phyloP scores from a whole-genome alignment of 495 filamentous ascomycete species.

The Penicillium odoratum region DNA sequence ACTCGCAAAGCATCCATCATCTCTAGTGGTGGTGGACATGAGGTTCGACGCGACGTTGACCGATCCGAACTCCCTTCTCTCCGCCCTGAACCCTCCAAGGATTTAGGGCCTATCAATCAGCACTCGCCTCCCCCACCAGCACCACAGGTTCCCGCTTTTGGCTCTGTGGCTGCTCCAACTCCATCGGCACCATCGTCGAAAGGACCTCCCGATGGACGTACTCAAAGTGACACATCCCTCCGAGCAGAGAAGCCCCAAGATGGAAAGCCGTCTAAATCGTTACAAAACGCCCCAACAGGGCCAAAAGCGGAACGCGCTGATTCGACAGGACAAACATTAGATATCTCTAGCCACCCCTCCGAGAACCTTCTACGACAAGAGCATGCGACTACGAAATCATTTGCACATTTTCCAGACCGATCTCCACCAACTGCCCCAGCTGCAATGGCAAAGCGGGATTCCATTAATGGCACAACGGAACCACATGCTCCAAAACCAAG shows the following conservation, averaged over 20 bases:
- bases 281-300: constrained; percentile 41
- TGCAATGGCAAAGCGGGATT: constrained; percentile 38
- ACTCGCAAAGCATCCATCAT: constrained; percentile 37
- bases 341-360: constrained; percentile 24
- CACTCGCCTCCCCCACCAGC: constrained; percentile 72
- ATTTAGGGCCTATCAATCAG: constrained; percentile 37
- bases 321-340: constrained; percentile 16
- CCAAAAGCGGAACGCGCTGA: constrained; percentile 39
- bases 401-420: constrained; percentile 25
- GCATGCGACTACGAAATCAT: constrained; percentile 21
- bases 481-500: constrained; percentile 22
- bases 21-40: constrained; percentile 27
- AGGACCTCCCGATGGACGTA: constrained; percentile 39
- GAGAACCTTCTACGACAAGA: constrained; percentile 17
- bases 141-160: constrained; percentile 81
- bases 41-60: constrained; percentile 44
- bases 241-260: constrained; percentile 33
- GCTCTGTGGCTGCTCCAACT: constrained; percentile 50
- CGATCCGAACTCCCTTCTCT: constrained; percentile 36
- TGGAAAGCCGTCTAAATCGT: constrained; percentile 20
- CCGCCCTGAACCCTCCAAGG: constrained; percentile 42
- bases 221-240: constrained; percentile 33
- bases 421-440: constrained; percentile 46
- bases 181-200: constrained; percentile 32
- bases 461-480: constrained; percentile 19